Base-by-base conservation (phyloP, 352 stramenopile species). In the Phytophthora crassamura region DNA sequence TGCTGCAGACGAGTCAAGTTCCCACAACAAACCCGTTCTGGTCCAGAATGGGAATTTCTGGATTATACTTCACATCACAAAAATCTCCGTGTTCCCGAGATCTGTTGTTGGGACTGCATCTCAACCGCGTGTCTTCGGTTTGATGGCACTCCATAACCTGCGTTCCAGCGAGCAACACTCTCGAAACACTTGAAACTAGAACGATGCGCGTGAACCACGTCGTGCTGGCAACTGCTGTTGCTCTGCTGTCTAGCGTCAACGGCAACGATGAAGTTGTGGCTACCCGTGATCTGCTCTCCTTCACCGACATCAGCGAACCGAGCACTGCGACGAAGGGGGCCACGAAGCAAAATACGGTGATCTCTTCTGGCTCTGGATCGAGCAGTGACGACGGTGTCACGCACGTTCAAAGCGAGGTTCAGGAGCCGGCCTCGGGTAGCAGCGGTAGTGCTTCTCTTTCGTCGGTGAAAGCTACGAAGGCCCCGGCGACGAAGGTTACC, bases 181-280 rank as follows among this genome's bases (percentile, higher is more conserved):
- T 10, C 38, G 38, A 43, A 11, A 55, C 49, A 32, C 18, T 22
- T 30, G 45, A 55, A 57, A 32, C 18, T n/a, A 38, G 45, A 40
- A 36, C 28, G 42, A 67, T 67, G 59, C 59, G 59, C 42, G 15
- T 59, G n/a, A 54, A 35, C 43, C 25, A 50, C 34, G 16, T 67
- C 16, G 22, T 67, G 15, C 36, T 67, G 33, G 59, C 40, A 42
- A 35, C 40, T 49, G 40, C 41, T 7, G 25, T 61, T 40, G 59
- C 59, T 50, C 34, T 67, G 49, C 36, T 49, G 35, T 56, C 58
- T 10, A 53, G 48, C 58, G 40, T 12, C 42, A 36, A 67, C 16
- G 36, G 11, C 20, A 12, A 52, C 33, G 33, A 20, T n/a, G 15
- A 5, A n/a, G 18, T 12, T 16, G 20, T 16, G 18, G 41, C 9